Percentiles rank a stretch among this genome's conserved stretches.
Conservation (phyloP, 2,329 filamentous ascomycete genomes). For the Sarocladium oryzae region DNA sequence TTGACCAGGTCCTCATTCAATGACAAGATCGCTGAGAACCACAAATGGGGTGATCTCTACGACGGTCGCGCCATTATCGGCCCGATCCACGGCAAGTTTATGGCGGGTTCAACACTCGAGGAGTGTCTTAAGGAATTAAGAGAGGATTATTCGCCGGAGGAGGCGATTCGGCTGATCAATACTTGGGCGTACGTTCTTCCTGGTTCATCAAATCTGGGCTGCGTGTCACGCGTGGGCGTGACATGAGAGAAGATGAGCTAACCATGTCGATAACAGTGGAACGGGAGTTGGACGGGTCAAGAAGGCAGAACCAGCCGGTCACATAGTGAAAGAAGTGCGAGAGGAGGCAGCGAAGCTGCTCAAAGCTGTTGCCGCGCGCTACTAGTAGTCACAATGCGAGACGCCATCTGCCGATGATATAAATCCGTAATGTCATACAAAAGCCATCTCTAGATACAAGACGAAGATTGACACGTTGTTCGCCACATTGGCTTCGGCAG, state of each 20-base stretch:
- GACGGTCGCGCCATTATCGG: conserved; percentile 37
- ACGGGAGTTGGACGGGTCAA: conserved; percentile 39
- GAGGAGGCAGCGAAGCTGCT: conserved; percentile 30
- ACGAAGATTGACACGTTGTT: not conserved
- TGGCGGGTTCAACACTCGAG: conserved; percentile 32
- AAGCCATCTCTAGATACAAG: not conserved
- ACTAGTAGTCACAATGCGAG: not conserved
- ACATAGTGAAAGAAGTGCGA: conserved; percentile 36
- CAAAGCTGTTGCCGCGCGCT: not conserved
- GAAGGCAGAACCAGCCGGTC: conserved; percentile 31
- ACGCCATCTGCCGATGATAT: not conserved
- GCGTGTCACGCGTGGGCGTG: no score
- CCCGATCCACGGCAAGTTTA: conserved; percentile 32
- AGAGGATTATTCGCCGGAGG: conserved; percentile 28
- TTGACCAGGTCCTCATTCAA: conserved; percentile 32
- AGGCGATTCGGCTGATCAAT: conserved; percentile 24
- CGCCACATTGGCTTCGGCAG: no score
- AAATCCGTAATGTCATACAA: not conserved
- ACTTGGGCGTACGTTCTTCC: conserved; percentile 30
- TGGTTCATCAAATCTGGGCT: not conserved
- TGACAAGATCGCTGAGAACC: conserved; percentile 31
- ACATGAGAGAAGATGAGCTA: no score
- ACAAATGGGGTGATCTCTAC: conserved; percentile 35
- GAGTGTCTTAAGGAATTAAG: conserved; percentile 34
- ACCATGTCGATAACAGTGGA: conserved; percentile 23